phyloP scores from a whole-genome alignment of 257 asterid genomes.

The Lycium ferocissimum region DNA sequence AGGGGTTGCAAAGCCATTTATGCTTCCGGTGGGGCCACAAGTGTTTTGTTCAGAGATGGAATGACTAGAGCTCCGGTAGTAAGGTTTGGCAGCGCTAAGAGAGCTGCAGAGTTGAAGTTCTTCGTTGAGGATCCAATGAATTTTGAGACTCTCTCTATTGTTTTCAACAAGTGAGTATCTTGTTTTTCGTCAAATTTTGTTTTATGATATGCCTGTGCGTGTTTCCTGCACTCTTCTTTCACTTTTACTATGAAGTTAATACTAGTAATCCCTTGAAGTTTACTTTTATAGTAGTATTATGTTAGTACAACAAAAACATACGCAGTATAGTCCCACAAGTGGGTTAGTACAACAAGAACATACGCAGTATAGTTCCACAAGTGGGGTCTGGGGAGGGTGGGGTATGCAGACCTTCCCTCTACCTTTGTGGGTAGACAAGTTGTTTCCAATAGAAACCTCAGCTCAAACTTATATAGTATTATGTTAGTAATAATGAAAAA shows the following conservation, averaged over 20 bases:
- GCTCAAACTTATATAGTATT: too few species aligned
- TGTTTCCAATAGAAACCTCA: too few species aligned
- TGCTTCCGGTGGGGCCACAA: constrained; percentile 57
- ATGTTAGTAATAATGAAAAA: too few species aligned
- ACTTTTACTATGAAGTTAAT: background rate
- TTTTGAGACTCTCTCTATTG: constrained; percentile 50
- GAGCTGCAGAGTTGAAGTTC: constrained; percentile 60
- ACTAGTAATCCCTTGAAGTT: background rate
- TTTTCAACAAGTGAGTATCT: constrained; percentile 54
- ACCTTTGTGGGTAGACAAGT: too few species aligned
- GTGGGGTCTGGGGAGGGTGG: too few species aligned
- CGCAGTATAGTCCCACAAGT: too few species aligned
- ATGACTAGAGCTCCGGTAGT: constrained; percentile 70
- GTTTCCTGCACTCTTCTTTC: background rate
- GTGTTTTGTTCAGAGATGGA: constrained; percentile 52
- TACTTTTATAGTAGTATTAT: too few species aligned
- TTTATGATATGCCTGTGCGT: background rate
- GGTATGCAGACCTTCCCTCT: too few species aligned
- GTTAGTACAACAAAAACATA: too few species aligned
- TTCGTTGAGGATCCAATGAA: constrained; percentile 56
- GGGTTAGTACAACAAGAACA: too few species aligned
- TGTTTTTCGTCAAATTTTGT: background rate
- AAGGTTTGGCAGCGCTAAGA: constrained; percentile 53
- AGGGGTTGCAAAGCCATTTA: constrained; percentile 66
- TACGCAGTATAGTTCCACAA: too few species aligned